Percentiles rank a stretch among this genome's conserved stretches.
These are phyloP conservation scores for Acanthamoeba divionensis DNA, from an alignment of 208 protist genomes.

Conservation along the genomic window DNA sequence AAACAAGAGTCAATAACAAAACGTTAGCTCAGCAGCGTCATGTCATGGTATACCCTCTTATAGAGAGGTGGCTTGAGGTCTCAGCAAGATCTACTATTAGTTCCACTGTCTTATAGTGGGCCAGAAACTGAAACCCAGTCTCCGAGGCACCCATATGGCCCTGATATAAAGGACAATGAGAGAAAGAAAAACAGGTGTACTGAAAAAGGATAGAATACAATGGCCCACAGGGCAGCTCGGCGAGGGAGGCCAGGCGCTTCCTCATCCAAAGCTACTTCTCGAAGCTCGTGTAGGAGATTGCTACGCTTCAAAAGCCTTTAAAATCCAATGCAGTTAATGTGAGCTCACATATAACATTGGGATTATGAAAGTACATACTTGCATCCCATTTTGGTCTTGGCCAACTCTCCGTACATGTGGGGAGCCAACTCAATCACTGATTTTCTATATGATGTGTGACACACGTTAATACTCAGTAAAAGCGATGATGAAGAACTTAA, in stretches of 20 bases:
- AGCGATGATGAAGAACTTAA: too few species aligned
- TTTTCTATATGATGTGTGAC: constrained; percentile 5
- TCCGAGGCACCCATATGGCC: constrained; percentile 61
- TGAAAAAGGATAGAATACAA: neutral
- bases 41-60: constrained; percentile 36
- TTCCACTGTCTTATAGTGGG: neutral
- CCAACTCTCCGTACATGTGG: constrained; percentile 72
- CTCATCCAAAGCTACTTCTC: too few species aligned
- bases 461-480: too few species aligned
- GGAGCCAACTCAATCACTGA: constrained; percentile 62
- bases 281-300: too few species aligned
- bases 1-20: neutral
- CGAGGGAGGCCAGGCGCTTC: too few species aligned
- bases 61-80: constrained; percentile 46
- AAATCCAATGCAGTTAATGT: too few species aligned
- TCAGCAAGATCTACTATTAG: constrained; percentile 42
- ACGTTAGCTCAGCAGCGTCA: neutral
- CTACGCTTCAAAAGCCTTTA: too few species aligned
- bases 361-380: neutral
- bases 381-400: constrained; percentile 69
- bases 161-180: neutral
- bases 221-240: constrained; percentile 18
- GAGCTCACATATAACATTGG: too few species aligned
- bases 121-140: constrained; percentile 52
- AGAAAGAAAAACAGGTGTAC: neutral